A percentile compares a stretch with the other conserved stretches of the same genome.
These are phyloP conservation scores for Earliella scabrosa DNA, from an alignment of 1,284 basidiomycete genomes.

Conservation along the genomic window DNA sequence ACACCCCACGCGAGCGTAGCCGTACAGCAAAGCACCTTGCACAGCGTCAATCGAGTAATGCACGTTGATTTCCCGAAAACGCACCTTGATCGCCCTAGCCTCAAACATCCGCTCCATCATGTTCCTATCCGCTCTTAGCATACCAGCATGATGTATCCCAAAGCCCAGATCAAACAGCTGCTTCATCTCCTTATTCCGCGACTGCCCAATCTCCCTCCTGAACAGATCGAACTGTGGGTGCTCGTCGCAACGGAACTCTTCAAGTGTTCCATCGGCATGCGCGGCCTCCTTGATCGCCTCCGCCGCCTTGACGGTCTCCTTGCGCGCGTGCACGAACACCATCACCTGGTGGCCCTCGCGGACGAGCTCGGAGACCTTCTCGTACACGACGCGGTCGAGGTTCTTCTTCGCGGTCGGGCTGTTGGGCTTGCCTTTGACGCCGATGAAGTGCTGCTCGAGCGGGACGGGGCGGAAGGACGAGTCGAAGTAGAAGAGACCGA, in stretches of 20 bases:
- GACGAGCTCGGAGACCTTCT: constrained; percentile 89
- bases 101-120: constrained; percentile 97
- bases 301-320: constrained; percentile 97
- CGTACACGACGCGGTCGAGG: constrained; percentile 88
- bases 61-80: background rate
- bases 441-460: constrained; percentile 97
- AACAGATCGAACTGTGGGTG: constrained; percentile 82
- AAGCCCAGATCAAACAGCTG: constrained; percentile 93
- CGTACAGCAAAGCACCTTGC: constrained; percentile 96
- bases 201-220: constrained; percentile 78
- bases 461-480: constrained; percentile 97
- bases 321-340: constrained; percentile 99
- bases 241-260: constrained; percentile 81
- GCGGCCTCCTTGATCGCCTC: constrained; percentile 86
- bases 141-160: constrained; percentile 98
- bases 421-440: constrained; percentile 91
- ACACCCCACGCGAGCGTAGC: constrained; percentile 99
- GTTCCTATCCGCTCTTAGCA: constrained; percentile 94
- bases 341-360: constrained; percentile 95
- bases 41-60: background rate
- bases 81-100: constrained; percentile 87
- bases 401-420: constrained; percentile 81
- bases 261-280: constrained; percentile 70
- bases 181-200: constrained; percentile 96
- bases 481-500: constrained; percentile 98